Evolutionary conservation across 1,139 yeast genomes (phyloP), one percentile per base, ranked within the genome.

Genomic region (Taphrina deformans): DNA sequence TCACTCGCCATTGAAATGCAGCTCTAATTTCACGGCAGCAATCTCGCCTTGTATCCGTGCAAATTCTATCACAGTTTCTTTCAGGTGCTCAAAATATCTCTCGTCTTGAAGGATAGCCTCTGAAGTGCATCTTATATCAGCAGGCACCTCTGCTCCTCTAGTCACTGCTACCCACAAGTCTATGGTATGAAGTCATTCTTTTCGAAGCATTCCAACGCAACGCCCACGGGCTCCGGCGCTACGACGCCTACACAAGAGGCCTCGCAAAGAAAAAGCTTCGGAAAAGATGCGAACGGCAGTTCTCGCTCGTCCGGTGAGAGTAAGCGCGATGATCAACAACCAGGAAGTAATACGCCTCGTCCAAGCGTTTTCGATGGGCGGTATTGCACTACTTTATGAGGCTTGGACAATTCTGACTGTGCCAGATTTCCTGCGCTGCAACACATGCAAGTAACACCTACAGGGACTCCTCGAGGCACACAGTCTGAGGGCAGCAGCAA

Each of bases 311-410:
- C 59, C 23, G 53, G 53, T n/a, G 59, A 52, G 46, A 56, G 44
- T 24, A 61, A 44, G 44, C 59, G 65, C 31, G 65, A 61, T 40
- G 46, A 40, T 12, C 53, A 31, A 10, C 33, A 24, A 35, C 33
- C 27, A 7, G 59, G 52, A 2, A 23, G 33, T 18, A 53, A 51
- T 21, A 59, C 63, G 26, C 63, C 63, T 12, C 46, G 56, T 21
- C 63, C 63, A 3, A 59, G 56, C 29, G 48, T 59, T n/a, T 59
- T 59, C 29, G 63, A 59, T 29, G 63, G 63, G n/a, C 35, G 63
- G 63, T 59, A 50, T 26, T n/a, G 45, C 18, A 14, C 9, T 18
- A 33, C 10, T n/a, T 5, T 4, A 14, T n/a, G 14, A 6, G 0
- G 16, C n/a, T 1, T 23, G 4, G 6, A 18, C 3, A 14, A 23